phyloP scores from a whole-genome alignment of 176 grass and related monocot genomes.

The Oryza meridionalis region DNA sequence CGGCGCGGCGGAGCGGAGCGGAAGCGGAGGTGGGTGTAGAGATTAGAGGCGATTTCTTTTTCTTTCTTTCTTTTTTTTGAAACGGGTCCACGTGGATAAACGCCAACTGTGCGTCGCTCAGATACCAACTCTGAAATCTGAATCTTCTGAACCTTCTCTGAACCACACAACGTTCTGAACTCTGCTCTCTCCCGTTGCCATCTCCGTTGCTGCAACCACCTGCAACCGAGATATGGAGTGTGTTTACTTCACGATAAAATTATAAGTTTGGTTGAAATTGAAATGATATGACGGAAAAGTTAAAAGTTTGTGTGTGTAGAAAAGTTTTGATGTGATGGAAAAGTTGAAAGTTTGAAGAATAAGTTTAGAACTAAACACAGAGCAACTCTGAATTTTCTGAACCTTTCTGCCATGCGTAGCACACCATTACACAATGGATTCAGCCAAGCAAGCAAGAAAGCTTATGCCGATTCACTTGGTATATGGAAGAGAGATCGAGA shows the following conservation, averaged over 20 bases:
- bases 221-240: no score
- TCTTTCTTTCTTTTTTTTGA: background rate
- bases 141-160: background rate
- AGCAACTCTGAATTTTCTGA: no score
- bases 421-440: background rate
- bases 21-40: background rate
- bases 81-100: constrained; percentile 44
- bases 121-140: background rate
- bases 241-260: no score
- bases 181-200: background rate
- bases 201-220: background rate
- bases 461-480: background rate
- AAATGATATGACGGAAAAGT: no score
- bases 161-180: background rate
- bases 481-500: background rate
- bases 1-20: background rate
- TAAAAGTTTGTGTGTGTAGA: no score
- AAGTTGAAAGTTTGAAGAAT: no score
- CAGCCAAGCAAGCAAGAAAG: no score
- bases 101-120: background rate
- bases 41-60: background rate
- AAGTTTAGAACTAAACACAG: no score
- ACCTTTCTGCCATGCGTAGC: background rate
- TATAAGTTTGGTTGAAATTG: no score
- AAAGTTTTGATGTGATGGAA: no score